Evolutionary conservation across 805 yeast species (phyloP).

Genomic region (Yamadazyma phyllophila): DNA sequence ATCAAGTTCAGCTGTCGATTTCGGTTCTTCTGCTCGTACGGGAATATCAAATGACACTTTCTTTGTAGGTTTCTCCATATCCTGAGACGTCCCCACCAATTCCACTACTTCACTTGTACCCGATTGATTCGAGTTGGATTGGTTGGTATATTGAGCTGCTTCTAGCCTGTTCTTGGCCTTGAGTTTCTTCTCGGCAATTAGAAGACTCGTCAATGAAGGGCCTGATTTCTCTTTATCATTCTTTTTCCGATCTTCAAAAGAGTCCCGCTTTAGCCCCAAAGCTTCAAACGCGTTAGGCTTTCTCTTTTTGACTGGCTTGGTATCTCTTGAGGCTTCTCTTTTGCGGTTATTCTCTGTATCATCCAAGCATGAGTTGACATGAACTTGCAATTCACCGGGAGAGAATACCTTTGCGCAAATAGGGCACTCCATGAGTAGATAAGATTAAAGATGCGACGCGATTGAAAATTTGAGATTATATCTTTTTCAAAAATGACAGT

Average conservation of each 20-base stretch:
- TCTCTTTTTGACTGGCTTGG: neutral
- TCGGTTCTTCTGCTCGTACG: neutral
- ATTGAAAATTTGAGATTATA: neutral
- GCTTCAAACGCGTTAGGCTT: constrained; percentile 30
- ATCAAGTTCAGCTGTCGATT: neutral
- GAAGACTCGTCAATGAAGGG: constrained; percentile 32
- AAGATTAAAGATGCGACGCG: constrained; percentile 5
- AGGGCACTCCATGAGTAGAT: constrained; percentile 29
- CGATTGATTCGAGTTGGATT: neutral
- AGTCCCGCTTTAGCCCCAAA: constrained; percentile 32
- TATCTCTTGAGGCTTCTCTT: neutral
- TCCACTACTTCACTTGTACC: neutral
- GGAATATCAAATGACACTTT: neutral
- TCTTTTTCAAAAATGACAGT: constrained; percentile 19
- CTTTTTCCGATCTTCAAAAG: constrained; percentile 19
- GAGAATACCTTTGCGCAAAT: constrained; percentile 30
- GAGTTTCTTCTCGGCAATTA: constrained; percentile 33
- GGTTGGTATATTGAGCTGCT: constrained; percentile 1
- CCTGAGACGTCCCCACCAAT: neutral
- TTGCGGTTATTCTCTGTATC: constrained; percentile 17
- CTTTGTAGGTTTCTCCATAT: neutral
- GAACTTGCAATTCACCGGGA: constrained; percentile 29
- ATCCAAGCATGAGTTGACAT: constrained; percentile 42
- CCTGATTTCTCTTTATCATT: constrained; percentile 19
- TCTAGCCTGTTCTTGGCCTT: constrained; percentile 15